Conservation (phyloP, 1,284 basidiomycete species). For the Lignosus rhinocerotis region DNA sequence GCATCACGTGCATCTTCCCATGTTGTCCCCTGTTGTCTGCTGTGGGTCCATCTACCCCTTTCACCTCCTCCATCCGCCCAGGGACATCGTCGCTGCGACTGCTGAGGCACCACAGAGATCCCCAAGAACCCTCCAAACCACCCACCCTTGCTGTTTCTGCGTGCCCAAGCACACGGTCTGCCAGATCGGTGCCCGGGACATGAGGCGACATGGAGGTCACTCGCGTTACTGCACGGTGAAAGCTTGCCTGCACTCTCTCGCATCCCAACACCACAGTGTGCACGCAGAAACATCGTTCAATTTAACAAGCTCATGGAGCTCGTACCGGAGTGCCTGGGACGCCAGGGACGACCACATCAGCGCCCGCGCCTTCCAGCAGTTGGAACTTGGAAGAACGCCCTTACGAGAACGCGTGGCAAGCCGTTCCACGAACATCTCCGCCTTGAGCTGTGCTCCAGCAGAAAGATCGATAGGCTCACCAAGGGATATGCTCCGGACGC, state of each 20-base stretch:
- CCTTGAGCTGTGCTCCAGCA: background rate
- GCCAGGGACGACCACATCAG: conserved; percentile 2
- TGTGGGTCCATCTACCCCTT: conserved; percentile 25
- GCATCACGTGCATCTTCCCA: conserved; percentile 20
- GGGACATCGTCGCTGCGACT: background rate
- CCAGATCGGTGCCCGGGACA: background rate
- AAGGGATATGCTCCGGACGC: background rate
- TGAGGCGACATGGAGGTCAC: background rate
- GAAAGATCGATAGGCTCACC: background rate
- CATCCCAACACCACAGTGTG: background rate
- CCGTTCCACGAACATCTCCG: background rate
- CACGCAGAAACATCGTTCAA: background rate
- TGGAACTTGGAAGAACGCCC: background rate
- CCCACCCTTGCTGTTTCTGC: background rate
- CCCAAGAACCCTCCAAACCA: background rate
- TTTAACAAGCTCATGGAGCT: background rate
- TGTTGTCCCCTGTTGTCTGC: conserved; percentile 22
- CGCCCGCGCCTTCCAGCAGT: conserved; percentile 8
- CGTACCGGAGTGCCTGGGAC: conserved; percentile 4
- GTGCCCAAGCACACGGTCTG: background rate
- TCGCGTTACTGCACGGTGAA: background rate
- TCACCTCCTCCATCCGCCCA: conserved; percentile 1
- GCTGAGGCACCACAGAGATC: background rate
- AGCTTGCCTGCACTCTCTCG: conserved; percentile 6
- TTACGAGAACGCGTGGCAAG: background rate